Conservation (phyloP, 208 protist species). For the Strigomonas galati region DNA sequence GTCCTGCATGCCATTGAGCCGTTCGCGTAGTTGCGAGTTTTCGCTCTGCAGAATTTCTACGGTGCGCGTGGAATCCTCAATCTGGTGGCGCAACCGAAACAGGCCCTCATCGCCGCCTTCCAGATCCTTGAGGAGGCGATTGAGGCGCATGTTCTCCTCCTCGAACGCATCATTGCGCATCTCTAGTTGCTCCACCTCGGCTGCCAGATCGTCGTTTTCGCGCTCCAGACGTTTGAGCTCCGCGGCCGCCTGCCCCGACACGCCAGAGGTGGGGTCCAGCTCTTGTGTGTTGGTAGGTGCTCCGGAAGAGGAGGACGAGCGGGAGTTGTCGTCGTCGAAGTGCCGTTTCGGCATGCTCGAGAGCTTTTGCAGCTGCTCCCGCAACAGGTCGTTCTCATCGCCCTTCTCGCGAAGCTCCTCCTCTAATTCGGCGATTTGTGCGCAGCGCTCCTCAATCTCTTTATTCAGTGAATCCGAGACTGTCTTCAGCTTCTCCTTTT, state of each 20-base stretch:
- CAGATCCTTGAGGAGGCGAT: conserved; percentile 61
- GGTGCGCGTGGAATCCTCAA: conserved; percentile 48
- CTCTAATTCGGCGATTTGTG: conserved; percentile 44
- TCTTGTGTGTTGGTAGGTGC: too few species aligned
- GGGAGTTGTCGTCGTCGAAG: conserved; percentile 19
- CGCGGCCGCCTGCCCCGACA: background rate
- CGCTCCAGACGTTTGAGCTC: conserved; percentile 27
- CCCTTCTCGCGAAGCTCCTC: conserved; percentile 35
- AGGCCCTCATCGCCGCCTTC: conserved; percentile 76
- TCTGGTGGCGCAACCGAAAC: conserved; percentile 48
- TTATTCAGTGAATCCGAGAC: conserved; percentile 39
- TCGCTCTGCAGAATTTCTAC: conserved; percentile 77
- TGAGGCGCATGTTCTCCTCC: conserved; percentile 58
- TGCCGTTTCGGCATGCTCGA: conserved; percentile 12
- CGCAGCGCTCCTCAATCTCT: conserved; percentile 33
- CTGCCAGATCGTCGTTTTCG: conserved; percentile 68
- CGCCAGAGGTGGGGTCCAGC: too few species aligned
- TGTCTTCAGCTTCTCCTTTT: conserved; percentile 38
- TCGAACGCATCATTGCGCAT: conserved; percentile 57
- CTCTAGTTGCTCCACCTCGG: conserved; percentile 69
- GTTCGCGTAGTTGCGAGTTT: conserved; percentile 76
- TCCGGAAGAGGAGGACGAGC: background rate
- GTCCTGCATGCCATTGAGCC: conserved; percentile 81
- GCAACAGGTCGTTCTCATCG: conserved; percentile 41
- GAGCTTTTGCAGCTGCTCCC: conserved; percentile 40